Conservation (phyloP, 2,329 filamentous ascomycete species). For the Fusarium sulawesiense region DNA sequence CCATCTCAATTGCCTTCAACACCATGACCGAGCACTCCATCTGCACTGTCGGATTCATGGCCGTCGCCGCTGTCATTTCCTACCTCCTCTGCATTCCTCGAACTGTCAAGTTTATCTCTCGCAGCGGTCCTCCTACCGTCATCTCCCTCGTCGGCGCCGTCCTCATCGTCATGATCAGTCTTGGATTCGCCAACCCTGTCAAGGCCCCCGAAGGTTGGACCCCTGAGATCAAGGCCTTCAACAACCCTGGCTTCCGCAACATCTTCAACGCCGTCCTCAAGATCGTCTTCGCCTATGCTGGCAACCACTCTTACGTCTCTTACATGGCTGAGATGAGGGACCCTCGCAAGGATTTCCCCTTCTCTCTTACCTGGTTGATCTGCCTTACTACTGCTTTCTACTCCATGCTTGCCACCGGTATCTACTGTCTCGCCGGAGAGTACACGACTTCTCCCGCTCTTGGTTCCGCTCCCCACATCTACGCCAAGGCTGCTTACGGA, state of each 20-base stretch:
- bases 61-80: conserved; percentile 4
- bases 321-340: conserved; percentile 43
- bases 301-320: conserved; percentile 37
- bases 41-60: conserved; percentile 23
- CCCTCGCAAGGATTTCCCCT: conserved; percentile 34
- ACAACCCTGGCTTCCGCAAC: conserved; percentile 25
- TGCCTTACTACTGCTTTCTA: conserved; percentile 28
- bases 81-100: conserved; percentile 18
- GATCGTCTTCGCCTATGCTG: conserved; percentile 38
- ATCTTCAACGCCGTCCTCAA: conserved; percentile 29
- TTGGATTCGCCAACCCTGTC: conserved; percentile 9
- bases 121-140: conserved; percentile 13
- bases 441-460: conserved; percentile 33
- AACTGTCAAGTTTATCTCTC: conserved; percentile 27
- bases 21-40: conserved; percentile 20
- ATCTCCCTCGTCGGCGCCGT: conserved; percentile 16
- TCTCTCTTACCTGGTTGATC: conserved; percentile 25
- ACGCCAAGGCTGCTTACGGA: conserved; percentile 41
- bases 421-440: conserved; percentile 40
- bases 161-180: conserved; percentile 26
- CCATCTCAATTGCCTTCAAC: conserved; percentile 26
- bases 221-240: conserved; percentile 13
- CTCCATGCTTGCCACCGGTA: conserved; percentile 28
- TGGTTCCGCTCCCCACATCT: conserved; percentile 29
- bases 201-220: conserved; percentile 12